Conservation (phyloP, 371 early-diverging fungal genomes). For the Mucor piriformis region DNA sequence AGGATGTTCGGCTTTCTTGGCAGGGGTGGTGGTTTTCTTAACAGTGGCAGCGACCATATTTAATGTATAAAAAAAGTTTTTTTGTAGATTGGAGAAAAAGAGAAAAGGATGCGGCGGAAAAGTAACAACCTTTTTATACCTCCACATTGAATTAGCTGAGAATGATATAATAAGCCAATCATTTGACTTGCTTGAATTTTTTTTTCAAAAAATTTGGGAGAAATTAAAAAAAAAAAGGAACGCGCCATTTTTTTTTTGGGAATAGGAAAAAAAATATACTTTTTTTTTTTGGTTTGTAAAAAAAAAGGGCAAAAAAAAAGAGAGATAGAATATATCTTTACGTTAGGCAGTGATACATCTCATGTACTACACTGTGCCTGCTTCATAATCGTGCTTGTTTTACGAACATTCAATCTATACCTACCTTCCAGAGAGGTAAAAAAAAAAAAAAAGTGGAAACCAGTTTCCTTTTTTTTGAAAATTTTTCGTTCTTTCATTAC, state of each 20-base stretch:
- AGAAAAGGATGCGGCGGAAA: conserved; percentile 1
- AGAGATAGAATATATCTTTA: background rate
- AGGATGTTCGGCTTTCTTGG: conserved; percentile 56
- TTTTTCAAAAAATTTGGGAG: conserved; percentile 14
- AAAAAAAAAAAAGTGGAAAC: background rate
- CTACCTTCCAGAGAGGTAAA: no score
- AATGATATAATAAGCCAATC: conserved; percentile 15
- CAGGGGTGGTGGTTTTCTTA: conserved; percentile 29
- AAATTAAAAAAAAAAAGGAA: conserved; percentile 1
- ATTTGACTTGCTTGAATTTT: conserved; percentile 23
- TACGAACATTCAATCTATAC: no score
- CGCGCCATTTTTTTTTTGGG: conserved; percentile 2
- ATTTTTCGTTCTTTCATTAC: no score
- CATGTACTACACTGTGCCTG: background rate
- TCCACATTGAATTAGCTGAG: conserved; percentile 1
- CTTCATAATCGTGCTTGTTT: background rate
- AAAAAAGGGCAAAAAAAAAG: background rate
- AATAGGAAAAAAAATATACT: background rate
- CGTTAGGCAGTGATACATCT: background rate
- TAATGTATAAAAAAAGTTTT: conserved; percentile 2
- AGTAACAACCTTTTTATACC: conserved; percentile 15
- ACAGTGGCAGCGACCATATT: conserved; percentile 27
- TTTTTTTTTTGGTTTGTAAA: background rate
- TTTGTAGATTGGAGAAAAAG: conserved; percentile 10
- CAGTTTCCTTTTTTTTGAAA: background rate